Conservation (phyloP, 352 stramenopile genomes). For the Thraustochytrium striatum region DNA sequence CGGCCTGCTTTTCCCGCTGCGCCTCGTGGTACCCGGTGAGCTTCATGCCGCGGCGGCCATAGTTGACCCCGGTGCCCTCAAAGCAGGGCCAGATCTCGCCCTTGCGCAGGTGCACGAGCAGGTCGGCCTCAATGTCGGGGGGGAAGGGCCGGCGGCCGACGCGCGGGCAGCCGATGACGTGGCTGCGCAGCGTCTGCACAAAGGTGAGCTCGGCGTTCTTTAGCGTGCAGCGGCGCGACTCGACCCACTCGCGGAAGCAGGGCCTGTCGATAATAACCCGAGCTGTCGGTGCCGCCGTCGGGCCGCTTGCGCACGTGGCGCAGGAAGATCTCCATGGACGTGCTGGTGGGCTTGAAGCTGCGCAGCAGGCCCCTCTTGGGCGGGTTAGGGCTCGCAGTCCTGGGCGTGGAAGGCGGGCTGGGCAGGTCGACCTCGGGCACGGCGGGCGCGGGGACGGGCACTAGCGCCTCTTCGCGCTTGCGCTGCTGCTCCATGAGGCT, state of each 20-base stretch:
- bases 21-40: not conserved
- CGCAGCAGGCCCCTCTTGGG: too few relatives aligned
- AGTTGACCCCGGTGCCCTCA: not conserved
- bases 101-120: not conserved
- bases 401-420: too few relatives aligned
- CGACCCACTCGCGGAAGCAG: not conserved
- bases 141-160: not conserved
- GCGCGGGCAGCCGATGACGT: not conserved
- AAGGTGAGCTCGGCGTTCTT: not conserved
- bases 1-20: not conserved
- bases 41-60: not conserved
- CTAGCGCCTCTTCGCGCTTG: too few relatives aligned
- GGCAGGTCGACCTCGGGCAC: too few relatives aligned
- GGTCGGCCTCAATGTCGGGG: not conserved
- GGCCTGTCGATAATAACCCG: too few relatives aligned
- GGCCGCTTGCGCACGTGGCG: not conserved
- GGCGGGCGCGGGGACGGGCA: too few relatives aligned
- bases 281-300: too few relatives aligned
- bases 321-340: constrained; percentile 45
- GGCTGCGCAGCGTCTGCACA: not conserved
- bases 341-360: constrained; percentile 1
- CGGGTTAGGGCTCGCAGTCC: too few relatives aligned
- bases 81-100: not conserved
- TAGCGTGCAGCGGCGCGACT: not conserved
- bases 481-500: too few relatives aligned